Evolutionary conservation across 805 yeast species (phyloP), one percentile per base, ranked within the genome.

Genomic region (Candida verbasci): DNA sequence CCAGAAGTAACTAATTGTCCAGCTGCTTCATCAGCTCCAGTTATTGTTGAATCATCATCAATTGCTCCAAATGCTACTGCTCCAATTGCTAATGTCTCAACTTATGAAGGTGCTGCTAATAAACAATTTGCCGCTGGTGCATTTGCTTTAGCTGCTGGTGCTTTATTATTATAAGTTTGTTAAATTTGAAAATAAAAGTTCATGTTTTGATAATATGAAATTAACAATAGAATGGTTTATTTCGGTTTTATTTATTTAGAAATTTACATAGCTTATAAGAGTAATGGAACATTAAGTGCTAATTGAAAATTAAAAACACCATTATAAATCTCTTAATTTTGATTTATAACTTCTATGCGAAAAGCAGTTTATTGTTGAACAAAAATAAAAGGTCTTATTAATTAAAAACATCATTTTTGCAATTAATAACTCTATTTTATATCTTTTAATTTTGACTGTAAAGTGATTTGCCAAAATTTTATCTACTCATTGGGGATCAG

Each of bases 131-230:
- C 67, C 43, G 70, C 60, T 40, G 72, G 70, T 63, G 69, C 61
- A 52, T 71, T 65, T 57, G 71, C 67, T 49, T 58, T 66, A 56
- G 71, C 70, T 56, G 66, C 65, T 36, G 71, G 71, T 64, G 72
- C 71, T 59, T 64, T 66, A 55, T 75, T 82, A 29, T 70, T 80
- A 36, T 82, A 82, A 56, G 50, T 44, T 38, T 9, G 6, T 3
- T 12, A 20, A 27, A 27, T 17, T n/a, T n/a, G n/a, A n/a, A n/a
- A n/a, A n/a, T n/a, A n/a, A n/a, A n/a, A n/a, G n/a, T n/a, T n/a
- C n/a, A n/a, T 26, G 10, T 29, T 30, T 22, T 30, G 33, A 30
- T 30, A 30, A 30, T 15, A 30, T 15, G 11, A 25, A 12, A 18
- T 20, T n/a, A n/a, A n/a, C n/a, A n/a, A n/a, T n/a, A 27, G 15